Conservation (phyloP, 2,329 filamentous ascomycete genomes). For the Stagonosporopsis vannaccii region DNA sequence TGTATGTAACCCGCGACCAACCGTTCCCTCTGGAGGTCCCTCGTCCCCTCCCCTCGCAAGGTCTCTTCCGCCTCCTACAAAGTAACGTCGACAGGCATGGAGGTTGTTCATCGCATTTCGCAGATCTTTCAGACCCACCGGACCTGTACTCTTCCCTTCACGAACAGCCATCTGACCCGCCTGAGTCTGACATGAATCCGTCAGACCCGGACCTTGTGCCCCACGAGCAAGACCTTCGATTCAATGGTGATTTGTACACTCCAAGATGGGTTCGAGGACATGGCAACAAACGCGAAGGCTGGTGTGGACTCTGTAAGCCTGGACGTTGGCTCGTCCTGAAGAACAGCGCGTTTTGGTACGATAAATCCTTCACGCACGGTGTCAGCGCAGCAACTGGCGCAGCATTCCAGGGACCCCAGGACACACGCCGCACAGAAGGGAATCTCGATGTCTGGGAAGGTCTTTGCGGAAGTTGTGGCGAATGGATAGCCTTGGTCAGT, state of each 20-base stretch:
- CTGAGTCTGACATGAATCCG: conserved; percentile 82
- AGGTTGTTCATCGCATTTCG: conserved; percentile 69
- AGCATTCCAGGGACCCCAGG: conserved; percentile 78
- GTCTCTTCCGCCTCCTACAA: conserved; percentile 75
- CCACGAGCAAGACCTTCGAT: conserved; percentile 77
- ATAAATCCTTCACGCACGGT: conserved; percentile 88
- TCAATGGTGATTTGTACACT: conserved; percentile 82
- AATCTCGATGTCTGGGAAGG: conserved; percentile 85
- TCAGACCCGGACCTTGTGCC: conserved; percentile 77
- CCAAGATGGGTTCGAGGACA: conserved; percentile 85
- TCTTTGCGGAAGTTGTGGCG: conserved; percentile 77
- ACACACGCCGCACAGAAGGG: conserved; percentile 77
- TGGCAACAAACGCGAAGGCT: conserved; percentile 86
- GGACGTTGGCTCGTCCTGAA: conserved; percentile 87
- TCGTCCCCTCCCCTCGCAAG: conserved; percentile 69
- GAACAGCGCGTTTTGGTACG: conserved; percentile 93
- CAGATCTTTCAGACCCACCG: conserved; percentile 76
- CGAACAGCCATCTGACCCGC: conserved; percentile 76
- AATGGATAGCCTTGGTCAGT: conserved; percentile 82
- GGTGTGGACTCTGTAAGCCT: conserved; percentile 88
- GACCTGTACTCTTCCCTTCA: conserved; percentile 78
- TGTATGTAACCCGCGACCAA: conserved; percentile 60
- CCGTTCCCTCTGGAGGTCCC: conserved; percentile 64
- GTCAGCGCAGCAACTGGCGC: conserved; percentile 83
- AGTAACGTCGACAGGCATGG: conserved; percentile 76